Conservation (phyloP, 768 basidiomycete genomes). For the Polyporus arcularius region DNA sequence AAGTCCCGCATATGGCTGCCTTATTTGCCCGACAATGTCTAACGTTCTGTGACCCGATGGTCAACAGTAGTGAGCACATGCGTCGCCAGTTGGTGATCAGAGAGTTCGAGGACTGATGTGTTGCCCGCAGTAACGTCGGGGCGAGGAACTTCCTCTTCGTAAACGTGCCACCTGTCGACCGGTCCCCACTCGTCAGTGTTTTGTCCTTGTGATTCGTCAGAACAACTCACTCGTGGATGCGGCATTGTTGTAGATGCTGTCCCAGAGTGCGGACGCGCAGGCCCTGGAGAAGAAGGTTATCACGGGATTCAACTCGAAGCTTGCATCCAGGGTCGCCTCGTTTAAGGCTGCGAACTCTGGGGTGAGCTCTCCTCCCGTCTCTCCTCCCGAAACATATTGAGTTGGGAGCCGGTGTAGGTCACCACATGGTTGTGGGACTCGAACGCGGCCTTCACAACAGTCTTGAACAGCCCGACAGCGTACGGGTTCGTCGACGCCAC, state of each 20-base stretch:
- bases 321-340: conserved; percentile 39
- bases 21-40: neutral
- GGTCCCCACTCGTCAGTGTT: conserved; percentile 57
- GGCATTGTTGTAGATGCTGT: conserved; percentile 44
- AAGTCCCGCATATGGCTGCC: conserved; percentile 17
- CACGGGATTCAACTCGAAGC: conserved; percentile 50
- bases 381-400: neutral
- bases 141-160: conserved; percentile 65
- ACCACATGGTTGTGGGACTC: conserved; percentile 54
- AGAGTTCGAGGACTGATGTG: conserved; percentile 31
- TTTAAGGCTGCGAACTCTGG: conserved; percentile 48
- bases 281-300: conserved; percentile 49
- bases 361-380: conserved; percentile 35
- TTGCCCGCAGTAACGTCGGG: conserved; percentile 44
- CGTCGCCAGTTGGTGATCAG: neutral
- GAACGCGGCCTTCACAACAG: conserved; percentile 47
- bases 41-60: neutral
- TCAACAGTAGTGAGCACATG: conserved; percentile 5
- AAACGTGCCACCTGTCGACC: conserved; percentile 60
- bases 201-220: conserved; percentile 36
- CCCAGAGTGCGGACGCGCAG: conserved; percentile 40
- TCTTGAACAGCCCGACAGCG: conserved; percentile 48
- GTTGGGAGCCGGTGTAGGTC: conserved; percentile 34
- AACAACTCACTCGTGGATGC: no score
- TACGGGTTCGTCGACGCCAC: conserved; percentile 60